These are phyloP conservation scores for Datura wrightii DNA, from an alignment of 257 asterid species.

Conservation along the genomic window DNA sequence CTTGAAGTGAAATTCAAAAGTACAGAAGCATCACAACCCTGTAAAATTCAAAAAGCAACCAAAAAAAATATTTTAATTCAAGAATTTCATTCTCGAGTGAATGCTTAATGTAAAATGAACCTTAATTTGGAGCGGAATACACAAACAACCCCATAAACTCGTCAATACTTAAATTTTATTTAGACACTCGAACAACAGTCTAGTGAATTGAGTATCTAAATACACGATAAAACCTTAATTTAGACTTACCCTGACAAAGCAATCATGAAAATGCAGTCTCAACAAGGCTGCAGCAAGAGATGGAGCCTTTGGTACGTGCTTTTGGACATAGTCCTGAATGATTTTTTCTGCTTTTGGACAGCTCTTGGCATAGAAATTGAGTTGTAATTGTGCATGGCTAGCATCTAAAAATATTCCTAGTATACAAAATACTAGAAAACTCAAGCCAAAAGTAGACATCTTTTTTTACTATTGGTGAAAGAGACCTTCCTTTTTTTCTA, in stretches of 20 bases:
- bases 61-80: not conserved
- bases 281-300: slow-evolving; percentile 43
- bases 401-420: not conserved
- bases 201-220: not conserved
- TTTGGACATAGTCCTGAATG: slow-evolving; percentile 8
- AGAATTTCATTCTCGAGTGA: not conserved
- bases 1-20: slow-evolving; percentile 38
- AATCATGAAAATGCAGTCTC: slow-evolving; percentile 47
- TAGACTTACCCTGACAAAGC: slow-evolving; percentile 44
- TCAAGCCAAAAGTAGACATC: not conserved
- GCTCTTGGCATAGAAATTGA: not conserved
- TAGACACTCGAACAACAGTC: not conserved
- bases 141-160: not conserved
- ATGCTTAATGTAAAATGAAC: no score
- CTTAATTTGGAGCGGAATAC: not conserved
- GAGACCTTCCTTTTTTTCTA: not conserved
- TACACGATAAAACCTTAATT: not conserved
- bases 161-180: not conserved
- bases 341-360: slow-evolving; percentile 36
- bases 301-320: slow-evolving; percentile 28
- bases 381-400: slow-evolving; percentile 6
- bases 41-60: not conserved
- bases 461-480: not conserved
- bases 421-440: not conserved
- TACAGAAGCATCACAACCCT: slow-evolving; percentile 43